Base-by-base conservation (phyloP, 306 rosid genomes). In the Vigna trinervia region DNA sequence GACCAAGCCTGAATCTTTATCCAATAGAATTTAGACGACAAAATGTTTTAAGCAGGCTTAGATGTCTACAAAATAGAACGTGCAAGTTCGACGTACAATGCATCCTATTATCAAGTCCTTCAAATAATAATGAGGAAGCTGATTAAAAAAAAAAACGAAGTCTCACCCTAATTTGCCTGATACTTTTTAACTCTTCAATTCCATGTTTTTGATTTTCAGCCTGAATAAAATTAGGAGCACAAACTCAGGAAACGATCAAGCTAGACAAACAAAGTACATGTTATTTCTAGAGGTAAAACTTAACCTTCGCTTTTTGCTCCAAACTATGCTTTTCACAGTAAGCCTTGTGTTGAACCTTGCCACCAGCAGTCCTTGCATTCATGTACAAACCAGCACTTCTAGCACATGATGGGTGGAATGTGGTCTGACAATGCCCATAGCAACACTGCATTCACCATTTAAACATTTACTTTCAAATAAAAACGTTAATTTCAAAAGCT, bases 241-340 rank as follows among this genome's bases (percentile, higher is more conserved):
- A 69, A 70, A 45, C 67, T 65, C 70, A 34, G 63, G 80, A 71
- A 39, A 39, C 26, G 57, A 61, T 26, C 32, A 78, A 15, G 58
- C 63, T 14, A 50, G 57, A 63, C 72, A 38, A 81, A 19, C 64
- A 54, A 28, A 61, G 36, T 14, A 62, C 26, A 75, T 52, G 57
- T 8, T 52, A 82, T 22, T 22, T 15, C 45, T 15, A 43, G 13
- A 66, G 13, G 71, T 68, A 70, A 53, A 54, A 39, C 17, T 60
- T 76, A 69, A 94, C 99, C 99, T 96, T 96, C 23, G 96, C 84
- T 86, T 86, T 92, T 82, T 92, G 99, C 82, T 92, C 99, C 52
- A 84, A 74, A 72, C 99, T 89, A 78, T 96, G 99, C 77, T 86
- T 91, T 85, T 96, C 98, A 75, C 99, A 96, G 79, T 92, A 96